phyloP scores from a whole-genome alignment of 169 alveolate species.

The Eimeria sp. region DNA sequence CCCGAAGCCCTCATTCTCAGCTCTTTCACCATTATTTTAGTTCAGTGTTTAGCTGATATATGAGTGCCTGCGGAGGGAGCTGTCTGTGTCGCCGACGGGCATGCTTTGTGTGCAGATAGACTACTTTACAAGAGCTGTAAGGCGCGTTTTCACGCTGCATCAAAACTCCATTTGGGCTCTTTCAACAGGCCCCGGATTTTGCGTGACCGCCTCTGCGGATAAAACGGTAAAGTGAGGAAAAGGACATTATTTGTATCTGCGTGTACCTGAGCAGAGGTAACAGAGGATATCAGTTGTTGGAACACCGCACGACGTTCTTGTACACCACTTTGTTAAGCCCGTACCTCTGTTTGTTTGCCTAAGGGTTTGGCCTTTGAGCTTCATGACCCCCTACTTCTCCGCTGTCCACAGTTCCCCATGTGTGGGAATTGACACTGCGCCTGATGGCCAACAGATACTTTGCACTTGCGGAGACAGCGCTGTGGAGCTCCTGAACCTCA shows the following conservation, averaged over 20 bases:
- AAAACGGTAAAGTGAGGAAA: constrained; percentile 87
- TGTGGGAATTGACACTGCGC: constrained; percentile 92
- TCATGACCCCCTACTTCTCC: constrained; percentile 50
- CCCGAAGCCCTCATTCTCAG: background rate
- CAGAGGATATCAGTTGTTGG: background rate
- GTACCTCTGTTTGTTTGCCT: background rate
- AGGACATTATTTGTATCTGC: background rate
- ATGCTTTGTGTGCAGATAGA: constrained; percentile 71
- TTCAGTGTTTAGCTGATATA: background rate
- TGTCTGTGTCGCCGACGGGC: background rate
- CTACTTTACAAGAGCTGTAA: constrained; percentile 89
- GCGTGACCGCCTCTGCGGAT: constrained; percentile 96
- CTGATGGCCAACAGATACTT: constrained; percentile 92
- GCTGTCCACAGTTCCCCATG: constrained; percentile 91
- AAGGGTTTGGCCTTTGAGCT: constrained; percentile 66
- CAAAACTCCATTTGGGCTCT: constrained; percentile 92
- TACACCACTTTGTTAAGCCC: background rate
- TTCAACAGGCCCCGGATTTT: constrained; percentile 94
- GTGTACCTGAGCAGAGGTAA: background rate
- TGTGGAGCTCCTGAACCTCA: constrained; percentile 91
- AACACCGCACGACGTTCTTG: background rate
- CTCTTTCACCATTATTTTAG: background rate
- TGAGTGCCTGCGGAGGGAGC: background rate
- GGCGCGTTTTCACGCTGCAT: constrained; percentile 92
- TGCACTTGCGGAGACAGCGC: constrained; percentile 95